These are phyloP conservation scores for Claviceps pusilla DNA, from an alignment of 2,329 filamentous ascomycete genomes.

Conservation along the genomic window DNA sequence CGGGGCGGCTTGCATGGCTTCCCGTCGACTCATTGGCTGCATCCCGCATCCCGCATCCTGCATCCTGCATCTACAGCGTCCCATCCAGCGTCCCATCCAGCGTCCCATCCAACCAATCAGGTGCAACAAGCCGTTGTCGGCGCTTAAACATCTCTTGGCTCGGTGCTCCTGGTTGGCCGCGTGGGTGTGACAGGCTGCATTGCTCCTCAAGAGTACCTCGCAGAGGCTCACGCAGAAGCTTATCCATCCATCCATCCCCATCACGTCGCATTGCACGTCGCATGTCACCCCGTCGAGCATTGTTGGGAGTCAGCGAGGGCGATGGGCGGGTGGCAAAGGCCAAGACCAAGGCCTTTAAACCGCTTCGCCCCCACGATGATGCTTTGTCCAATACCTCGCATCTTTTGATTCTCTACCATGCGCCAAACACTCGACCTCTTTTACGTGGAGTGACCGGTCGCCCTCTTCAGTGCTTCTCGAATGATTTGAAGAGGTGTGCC, in stretches of 20 bases:
- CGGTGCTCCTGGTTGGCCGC: conserved; percentile 14
- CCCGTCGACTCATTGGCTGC: too few species aligned
- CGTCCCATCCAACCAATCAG: conserved; percentile 14
- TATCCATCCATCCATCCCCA: too few species aligned
- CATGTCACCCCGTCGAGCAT: not conserved
- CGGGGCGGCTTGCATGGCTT: not conserved
- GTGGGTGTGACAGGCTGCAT: conserved; percentile 4
- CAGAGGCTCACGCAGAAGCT: too few species aligned
- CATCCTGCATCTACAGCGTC: too few species aligned
- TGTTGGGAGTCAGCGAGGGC: not conserved
- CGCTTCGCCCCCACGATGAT: conserved; percentile 8
- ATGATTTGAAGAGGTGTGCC: not conserved
- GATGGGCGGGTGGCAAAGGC: not conserved
- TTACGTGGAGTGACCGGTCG: not conserved
- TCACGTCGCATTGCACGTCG: not conserved
- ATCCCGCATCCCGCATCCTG: too few species aligned
- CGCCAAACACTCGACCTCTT: not conserved
- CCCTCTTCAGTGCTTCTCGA: not conserved
- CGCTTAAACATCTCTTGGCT: conserved; percentile 16
- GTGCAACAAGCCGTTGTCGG: conserved; percentile 12
- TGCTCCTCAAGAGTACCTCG: not conserved
- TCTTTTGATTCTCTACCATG: not conserved
- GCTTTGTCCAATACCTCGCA: too few species aligned
- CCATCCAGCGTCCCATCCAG: not conserved
- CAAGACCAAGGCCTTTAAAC: conserved; percentile 2